Evolutionary conservation across 2,329 filamentous ascomycete species (phyloP).

Genomic region (Taxawa tesnikishii): DNA sequence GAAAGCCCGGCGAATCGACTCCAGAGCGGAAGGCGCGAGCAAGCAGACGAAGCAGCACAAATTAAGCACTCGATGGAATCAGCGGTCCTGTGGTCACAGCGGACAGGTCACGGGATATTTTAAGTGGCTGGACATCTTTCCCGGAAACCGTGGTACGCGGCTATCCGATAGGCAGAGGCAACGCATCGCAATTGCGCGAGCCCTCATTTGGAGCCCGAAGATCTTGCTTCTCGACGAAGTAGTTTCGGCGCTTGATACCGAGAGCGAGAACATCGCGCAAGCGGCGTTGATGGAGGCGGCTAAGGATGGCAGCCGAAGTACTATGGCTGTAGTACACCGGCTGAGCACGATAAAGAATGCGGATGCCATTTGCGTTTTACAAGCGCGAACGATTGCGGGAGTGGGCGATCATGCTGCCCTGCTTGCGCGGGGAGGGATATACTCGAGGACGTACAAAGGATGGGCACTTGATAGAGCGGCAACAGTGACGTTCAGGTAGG

Average conservation of each 20-base stretch:
- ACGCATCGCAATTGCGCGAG: conserved; percentile 42
- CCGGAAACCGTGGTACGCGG: too few species aligned
- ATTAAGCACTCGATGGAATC: too few species aligned
- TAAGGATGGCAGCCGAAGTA: conserved; percentile 27
- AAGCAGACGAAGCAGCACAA: too few species aligned
- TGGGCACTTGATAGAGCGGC: too few species aligned
- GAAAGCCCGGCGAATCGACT: too few species aligned
- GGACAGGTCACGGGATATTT: too few species aligned
- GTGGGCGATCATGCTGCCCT: conserved; percentile 27
- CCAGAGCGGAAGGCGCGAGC: too few species aligned
- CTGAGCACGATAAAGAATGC: conserved; percentile 25
- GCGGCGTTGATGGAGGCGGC: conserved; percentile 48
- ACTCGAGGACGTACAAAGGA: too few species aligned
- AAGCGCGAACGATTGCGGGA: conserved; percentile 25
- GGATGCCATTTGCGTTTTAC: conserved; percentile 28
- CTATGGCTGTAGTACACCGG: conserved; percentile 29
- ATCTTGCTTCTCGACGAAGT: conserved; percentile 49
- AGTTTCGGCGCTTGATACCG: conserved; percentile 49
- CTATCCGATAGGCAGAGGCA: conserved; percentile 45
- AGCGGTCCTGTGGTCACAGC: too few species aligned
- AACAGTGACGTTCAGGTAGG: too few species aligned
- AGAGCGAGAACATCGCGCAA: conserved; percentile 56
- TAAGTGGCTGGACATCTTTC: too few species aligned
- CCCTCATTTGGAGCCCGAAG: conserved; percentile 38
- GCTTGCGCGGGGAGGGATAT: conserved; percentile 23